A percentile compares a stretch with the other conserved stretches of the same genome.
Conservation (phyloP, 129 eudicot species). For the Dittrichia graveolens region DNA sequence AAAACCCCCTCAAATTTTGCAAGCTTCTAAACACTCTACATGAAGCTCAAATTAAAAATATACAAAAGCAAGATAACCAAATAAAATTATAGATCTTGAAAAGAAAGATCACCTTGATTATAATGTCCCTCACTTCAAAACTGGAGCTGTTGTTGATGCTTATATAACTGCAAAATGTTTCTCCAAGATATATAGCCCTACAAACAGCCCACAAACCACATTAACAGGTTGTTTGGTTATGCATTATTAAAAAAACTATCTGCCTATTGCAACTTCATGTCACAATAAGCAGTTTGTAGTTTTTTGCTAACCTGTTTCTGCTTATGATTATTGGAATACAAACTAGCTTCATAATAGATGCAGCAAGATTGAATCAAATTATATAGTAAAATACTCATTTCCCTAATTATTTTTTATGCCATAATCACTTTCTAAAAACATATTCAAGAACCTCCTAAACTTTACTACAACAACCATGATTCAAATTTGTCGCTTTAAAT, state of each 20-base stretch:
- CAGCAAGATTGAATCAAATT: neutral
- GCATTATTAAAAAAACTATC: neutral
- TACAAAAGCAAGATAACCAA: conserved; percentile 2
- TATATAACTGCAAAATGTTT: conserved; percentile 93
- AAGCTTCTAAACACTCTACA: conserved; percentile 18
- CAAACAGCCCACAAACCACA: conserved; percentile 18
- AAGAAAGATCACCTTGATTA: conserved; percentile 58
- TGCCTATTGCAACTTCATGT: neutral
- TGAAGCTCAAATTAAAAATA: conserved; percentile 19
- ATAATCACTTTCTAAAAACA: too few relatives aligned
- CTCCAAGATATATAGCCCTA: conserved; percentile 96
- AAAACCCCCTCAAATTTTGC: neutral
- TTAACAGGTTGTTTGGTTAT: neutral
- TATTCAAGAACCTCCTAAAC: too few relatives aligned
- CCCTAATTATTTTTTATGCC: too few relatives aligned
- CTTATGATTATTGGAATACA: neutral
- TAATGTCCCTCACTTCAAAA: conserved; percentile 82
- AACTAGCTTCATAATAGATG: neutral
- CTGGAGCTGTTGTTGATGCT: conserved; percentile 93
- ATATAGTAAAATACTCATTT: neutral
- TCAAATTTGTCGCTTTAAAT: too few relatives aligned
- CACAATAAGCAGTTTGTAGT: neutral
- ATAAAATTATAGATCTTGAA: neutral
- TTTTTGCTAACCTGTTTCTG: neutral
- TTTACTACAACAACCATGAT: too few relatives aligned